Conservation (phyloP, 2,329 filamentous ascomycete species). For the Parastagonospora avenae region DNA sequence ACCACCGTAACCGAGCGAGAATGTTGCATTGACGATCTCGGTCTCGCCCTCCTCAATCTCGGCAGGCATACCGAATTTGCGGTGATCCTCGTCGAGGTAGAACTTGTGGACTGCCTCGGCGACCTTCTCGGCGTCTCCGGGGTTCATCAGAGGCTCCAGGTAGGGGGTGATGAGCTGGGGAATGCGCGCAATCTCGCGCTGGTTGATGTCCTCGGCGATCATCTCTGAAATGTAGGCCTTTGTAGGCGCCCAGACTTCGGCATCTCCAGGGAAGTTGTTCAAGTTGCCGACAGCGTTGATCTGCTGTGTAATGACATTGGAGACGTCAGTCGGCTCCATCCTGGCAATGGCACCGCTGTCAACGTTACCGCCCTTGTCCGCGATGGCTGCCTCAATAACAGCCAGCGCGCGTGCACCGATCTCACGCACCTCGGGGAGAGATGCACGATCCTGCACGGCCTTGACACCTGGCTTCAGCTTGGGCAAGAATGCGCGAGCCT, state of each 20-base stretch:
- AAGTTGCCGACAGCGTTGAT: constrained; percentile 72
- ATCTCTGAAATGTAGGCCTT: constrained; percentile 80
- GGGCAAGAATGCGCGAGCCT: constrained; percentile 92
- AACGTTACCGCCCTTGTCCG: constrained; percentile 59
- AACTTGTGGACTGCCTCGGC: constrained; percentile 75
- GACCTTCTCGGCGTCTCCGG: constrained; percentile 67
- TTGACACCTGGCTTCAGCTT: constrained; percentile 95
- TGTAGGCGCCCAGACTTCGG: constrained; percentile 66
- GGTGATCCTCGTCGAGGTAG: constrained; percentile 83
- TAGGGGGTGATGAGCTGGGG: constrained; percentile 73
- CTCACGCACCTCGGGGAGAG: constrained; percentile 91
- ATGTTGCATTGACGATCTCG: constrained; percentile 97
- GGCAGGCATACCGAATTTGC: constrained; percentile 81
- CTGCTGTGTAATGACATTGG: constrained; percentile 74
- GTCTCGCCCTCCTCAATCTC: constrained; percentile 90
- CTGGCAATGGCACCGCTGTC: constrained; percentile 64
- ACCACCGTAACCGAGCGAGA: constrained; percentile 95
- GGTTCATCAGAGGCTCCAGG: constrained; percentile 70
- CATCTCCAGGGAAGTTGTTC: constrained; percentile 64
- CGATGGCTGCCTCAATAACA: constrained; percentile 95
- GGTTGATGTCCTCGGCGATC: constrained; percentile 86
- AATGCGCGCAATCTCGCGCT: constrained; percentile 77
- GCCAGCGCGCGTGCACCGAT: constrained; percentile 79
- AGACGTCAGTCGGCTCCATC: constrained; percentile 73
- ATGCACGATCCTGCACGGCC: constrained; percentile 82